Percentiles rank a stretch among this genome's conserved stretches.
Conservation (phyloP, 345 rosid species). For the Lepidium africanum region DNA sequence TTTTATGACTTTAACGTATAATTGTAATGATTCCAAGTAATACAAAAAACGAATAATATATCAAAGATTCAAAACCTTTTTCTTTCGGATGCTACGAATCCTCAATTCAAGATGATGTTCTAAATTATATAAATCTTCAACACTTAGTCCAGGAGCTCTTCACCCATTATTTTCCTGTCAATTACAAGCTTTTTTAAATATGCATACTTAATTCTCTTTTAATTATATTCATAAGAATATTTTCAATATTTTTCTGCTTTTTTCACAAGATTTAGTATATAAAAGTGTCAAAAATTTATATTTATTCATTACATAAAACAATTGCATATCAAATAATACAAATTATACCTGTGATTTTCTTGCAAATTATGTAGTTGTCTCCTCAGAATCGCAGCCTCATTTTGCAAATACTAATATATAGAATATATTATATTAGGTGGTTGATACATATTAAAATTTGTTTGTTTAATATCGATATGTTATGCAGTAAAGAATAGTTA, state of each 20-base stretch:
- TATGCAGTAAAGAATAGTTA: not conserved
- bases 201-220: slow-evolving; percentile 3
- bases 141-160: no score
- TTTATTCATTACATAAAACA: not conserved
- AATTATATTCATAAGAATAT: not conserved
- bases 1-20: not conserved
- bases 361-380: slow-evolving; percentile 66
- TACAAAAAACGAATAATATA: not conserved
- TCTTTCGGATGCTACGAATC: slow-evolving; percentile 49
- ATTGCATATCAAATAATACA: not conserved
- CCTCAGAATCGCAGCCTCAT: slow-evolving; percentile 64
- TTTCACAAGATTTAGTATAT: not conserved
- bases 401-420: slow-evolving; percentile 68
- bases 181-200: slow-evolving; percentile 2
- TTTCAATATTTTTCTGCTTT: not conserved
- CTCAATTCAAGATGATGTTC: slow-evolving; percentile 70
- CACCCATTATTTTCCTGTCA: slow-evolving; percentile 75
- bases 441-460: not conserved
- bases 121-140: no score
- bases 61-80: slow-evolving; percentile 38
- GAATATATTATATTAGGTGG: slow-evolving; percentile 10
- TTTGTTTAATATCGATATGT: not conserved
- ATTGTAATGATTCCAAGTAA: not conserved
- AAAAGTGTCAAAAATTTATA: not conserved
- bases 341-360: slow-evolving; percentile 67